A percentile compares a stretch with the other conserved stretches of the same genome.
phyloP scores from a whole-genome alignment of 2,329 filamentous ascomycete genomes.

The Penicillium carneum region DNA sequence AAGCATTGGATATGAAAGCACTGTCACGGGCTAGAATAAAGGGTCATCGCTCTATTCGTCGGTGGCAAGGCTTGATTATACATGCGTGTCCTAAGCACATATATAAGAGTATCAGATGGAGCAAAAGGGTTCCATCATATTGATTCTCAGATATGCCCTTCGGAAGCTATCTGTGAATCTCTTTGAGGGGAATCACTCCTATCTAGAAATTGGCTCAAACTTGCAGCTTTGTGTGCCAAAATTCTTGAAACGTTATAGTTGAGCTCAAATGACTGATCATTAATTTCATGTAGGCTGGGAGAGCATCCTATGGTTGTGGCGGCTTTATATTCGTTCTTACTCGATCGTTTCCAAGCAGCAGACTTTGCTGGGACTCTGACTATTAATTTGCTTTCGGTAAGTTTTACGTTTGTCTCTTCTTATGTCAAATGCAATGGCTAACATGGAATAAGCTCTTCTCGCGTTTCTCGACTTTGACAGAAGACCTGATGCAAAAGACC shows the following conservation, averaged over 20 bases:
- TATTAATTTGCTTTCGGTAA: conserved; percentile 56
- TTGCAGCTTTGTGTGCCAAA: neutral
- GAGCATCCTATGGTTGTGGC: conserved; percentile 58
- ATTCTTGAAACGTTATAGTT: conserved; percentile 11
- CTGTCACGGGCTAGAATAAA: conserved; percentile 42
- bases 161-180: conserved; percentile 8
- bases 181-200: neutral
- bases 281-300: conserved; percentile 52
- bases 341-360: conserved; percentile 57
- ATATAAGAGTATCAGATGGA: conserved; percentile 6
- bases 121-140: neutral
- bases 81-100: neutral
- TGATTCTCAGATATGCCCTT: conserved; percentile 10
- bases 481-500: conserved; percentile 65
- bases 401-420: conserved; percentile 7
- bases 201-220: conserved; percentile 14
- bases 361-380: conserved; percentile 57
- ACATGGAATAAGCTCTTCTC: conserved; percentile 57
- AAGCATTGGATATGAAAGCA: conserved; percentile 34
- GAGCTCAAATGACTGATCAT: conserved; percentile 38
- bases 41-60: conserved; percentile 24
- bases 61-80: conserved; percentile 13
- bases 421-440: conserved; percentile 29
- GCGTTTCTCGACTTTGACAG: conserved; percentile 64
- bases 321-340: conserved; percentile 57